A percentile compares a stretch with the other conserved stretches of the same genome.
Evolutionary conservation across 176 grass and related monocot species (phyloP).

Genomic region (Areca catechu): DNA sequence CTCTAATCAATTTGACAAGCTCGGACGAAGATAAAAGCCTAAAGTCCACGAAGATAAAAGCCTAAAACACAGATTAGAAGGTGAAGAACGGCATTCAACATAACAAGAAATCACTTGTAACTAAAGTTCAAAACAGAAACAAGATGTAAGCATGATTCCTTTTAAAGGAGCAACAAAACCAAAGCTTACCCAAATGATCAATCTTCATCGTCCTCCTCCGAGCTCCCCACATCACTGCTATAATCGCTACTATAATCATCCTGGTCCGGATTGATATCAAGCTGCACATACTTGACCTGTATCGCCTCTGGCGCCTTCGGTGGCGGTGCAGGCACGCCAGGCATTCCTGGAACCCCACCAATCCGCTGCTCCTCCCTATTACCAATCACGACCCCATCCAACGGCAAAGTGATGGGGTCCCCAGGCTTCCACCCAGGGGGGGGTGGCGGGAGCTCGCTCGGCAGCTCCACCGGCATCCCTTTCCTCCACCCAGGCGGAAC

Average conservation of each 20-base stretch:
- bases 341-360: slow-evolving; percentile 15
- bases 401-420: slow-evolving; percentile 54
- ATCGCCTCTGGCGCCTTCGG: slow-evolving; percentile 35
- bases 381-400: slow-evolving; percentile 29
- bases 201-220: slow-evolving; percentile 84
- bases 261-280: slow-evolving; percentile 54
- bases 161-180: no score
- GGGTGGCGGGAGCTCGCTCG: slow-evolving; percentile 28
- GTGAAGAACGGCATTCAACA: no score
- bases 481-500: slow-evolving; percentile 46
- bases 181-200: slow-evolving; percentile 24
- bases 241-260: slow-evolving; percentile 76
- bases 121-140: no score
- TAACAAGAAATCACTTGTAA: no score
- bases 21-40: no score
- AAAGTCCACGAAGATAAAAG: no score
- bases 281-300: slow-evolving; percentile 54
- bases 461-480: slow-evolving; percentile 37
- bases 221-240: slow-evolving; percentile 75
- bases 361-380: slow-evolving; percentile 43
- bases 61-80: no score
- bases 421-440: slow-evolving; percentile 94
- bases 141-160: no score
- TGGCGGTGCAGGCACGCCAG: background rate
- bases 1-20: no score